A percentile compares a stretch with the other conserved stretches of the same genome.
These are phyloP conservation scores for Melocanna baccifera DNA, from an alignment of 176 grass and related monocot species.

Conservation along the genomic window DNA sequence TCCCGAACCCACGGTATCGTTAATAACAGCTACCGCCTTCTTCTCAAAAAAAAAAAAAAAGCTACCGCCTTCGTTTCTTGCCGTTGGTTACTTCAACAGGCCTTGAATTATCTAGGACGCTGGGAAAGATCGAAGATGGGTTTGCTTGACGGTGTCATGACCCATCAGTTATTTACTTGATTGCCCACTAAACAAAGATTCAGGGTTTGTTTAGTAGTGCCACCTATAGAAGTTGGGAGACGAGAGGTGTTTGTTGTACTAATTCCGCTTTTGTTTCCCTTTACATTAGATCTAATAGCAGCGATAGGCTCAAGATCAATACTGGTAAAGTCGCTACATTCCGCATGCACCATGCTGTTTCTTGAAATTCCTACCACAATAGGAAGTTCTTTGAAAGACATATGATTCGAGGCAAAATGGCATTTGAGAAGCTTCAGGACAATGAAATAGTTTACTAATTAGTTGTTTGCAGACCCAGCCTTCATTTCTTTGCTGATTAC, in stretches of 20 bases:
- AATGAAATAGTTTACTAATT: neutral
- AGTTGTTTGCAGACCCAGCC: neutral
- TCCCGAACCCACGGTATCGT: conserved; percentile 27
- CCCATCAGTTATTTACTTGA: neutral
- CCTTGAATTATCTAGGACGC: neutral
- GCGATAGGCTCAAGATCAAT: neutral
- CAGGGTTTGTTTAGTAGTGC: too few species aligned
- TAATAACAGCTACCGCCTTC: neutral
- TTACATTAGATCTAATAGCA: neutral
- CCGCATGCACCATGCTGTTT: neutral
- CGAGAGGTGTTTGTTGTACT: neutral
- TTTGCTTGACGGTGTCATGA: neutral
- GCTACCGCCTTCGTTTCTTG: neutral
- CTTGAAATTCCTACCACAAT: neutral
- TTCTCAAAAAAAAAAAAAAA: too few species aligned
- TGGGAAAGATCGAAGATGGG: neutral
- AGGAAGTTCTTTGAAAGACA: neutral
- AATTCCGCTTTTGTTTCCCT: neutral
- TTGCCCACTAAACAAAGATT: neutral
- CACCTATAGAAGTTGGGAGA: neutral
- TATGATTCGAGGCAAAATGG: neutral
- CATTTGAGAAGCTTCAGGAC: neutral
- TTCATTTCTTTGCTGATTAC: neutral
- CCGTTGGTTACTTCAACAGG: neutral
- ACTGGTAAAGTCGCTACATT: neutral